Evolutionary conservation across 176 grass and related monocot genomes (phyloP), one percentile per base, ranked within the genome.

Genomic region (Elaeis guineensis): DNA sequence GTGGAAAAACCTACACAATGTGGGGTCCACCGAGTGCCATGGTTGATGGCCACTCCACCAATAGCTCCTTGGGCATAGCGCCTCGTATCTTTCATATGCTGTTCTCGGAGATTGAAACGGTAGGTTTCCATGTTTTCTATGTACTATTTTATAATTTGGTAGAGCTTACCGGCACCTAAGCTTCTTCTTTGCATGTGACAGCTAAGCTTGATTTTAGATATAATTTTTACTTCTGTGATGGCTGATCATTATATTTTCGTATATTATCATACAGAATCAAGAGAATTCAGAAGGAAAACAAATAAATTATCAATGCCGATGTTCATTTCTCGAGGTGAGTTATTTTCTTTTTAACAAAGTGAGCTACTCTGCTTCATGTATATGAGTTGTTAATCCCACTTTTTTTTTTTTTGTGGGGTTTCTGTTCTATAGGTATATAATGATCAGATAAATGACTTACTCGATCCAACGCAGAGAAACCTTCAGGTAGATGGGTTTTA

Each of bases 1-100:
- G 79, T 2, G 93, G 93, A 18, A 98, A 98, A 86, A 89, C 93
- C 0, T 91, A 98, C 70, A 98, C 93, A 32, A 89, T 98, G 79
- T 98, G 87, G 84, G 93, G 87, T 0, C 71, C 93, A 25, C 84
- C 86, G 3, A 80, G 81, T 26, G 81, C 93, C 66, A 98, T 98
- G 87, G 67, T 98, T 39, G 69, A 80, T 61, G 67, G 50, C 30
- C 11, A 25, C 35, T 72, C 82, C n/a, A 70, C 78, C 55, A 61
- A 82, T 9, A 57, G 69, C 19, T 71, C 83, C 39, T 25, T 51
- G 2, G 93, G 93, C 15, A 9, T 98, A 1, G 93, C 82, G 22
- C 93, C 87, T 86, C 87, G 93, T 19, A 69, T 98, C 73, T 98
- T 98, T 80, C 76, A 68, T 25, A 78, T 67, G 71, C 69, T 98